A percentile compares a stretch with the other conserved stretches of the same genome.
These are phyloP conservation scores for Auricularia auricula-judae DNA, from an alignment of 768 basidiomycete species.

Conservation along the genomic window DNA sequence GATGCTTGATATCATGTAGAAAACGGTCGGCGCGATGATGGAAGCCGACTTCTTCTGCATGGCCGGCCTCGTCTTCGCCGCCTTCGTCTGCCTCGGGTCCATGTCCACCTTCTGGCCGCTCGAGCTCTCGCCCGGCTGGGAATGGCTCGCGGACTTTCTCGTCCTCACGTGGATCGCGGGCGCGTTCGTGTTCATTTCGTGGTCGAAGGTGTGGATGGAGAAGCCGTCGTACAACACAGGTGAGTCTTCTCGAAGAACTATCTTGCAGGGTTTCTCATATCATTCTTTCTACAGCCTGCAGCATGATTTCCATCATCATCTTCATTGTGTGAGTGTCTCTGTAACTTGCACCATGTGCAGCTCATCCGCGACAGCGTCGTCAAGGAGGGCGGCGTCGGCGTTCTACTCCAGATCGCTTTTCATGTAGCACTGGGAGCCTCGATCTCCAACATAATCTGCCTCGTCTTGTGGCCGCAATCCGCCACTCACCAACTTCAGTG, in stretches of 20 bases:
- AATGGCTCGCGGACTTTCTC: conserved; percentile 61
- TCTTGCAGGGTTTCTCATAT: not conserved
- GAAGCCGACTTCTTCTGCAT: conserved; percentile 80
- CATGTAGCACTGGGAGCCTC: conserved; percentile 67
- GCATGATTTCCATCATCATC: conserved; percentile 74
- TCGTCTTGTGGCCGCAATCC: conserved; percentile 71
- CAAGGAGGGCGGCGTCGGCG: conserved; percentile 77
- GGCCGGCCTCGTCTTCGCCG: conserved; percentile 56
- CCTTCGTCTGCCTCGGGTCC: conserved; percentile 61
- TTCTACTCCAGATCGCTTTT: conserved; percentile 60
- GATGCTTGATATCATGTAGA: conserved; percentile 17
- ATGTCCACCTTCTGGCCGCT: conserved; percentile 76
- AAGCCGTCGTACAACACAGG: conserved; percentile 89
- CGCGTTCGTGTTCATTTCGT: conserved; percentile 72
- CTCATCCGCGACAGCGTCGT: conserved; percentile 42
- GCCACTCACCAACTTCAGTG: conserved; percentile 72
- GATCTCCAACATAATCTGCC: conserved; percentile 80
- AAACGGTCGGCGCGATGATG: conserved; percentile 85
- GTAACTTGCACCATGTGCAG: conserved; percentile 12
- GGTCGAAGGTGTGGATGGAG: conserved; percentile 85
- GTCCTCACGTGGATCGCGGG: conserved; percentile 77
- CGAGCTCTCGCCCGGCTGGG: conserved; percentile 57
- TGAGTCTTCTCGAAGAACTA: conserved; percentile 18
- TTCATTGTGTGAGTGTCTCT: conserved; percentile 57
- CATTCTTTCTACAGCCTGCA: conserved; percentile 43